phyloP scores from a whole-genome alignment of 2,329 filamentous ascomycete species.

The Cladosporium phlei region DNA sequence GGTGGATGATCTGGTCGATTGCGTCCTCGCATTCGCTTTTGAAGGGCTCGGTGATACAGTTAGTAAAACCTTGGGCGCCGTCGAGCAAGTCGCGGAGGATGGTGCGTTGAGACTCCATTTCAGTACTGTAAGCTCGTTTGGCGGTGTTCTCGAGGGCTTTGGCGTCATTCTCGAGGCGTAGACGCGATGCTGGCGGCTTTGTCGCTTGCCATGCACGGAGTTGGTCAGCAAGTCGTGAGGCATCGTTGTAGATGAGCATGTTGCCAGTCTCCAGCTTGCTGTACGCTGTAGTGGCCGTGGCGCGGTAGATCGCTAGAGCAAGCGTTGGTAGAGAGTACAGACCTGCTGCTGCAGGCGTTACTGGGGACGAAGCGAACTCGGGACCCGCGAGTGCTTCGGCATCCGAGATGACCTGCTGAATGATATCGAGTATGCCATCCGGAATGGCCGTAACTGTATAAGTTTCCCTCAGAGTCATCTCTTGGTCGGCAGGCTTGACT shows the following conservation, averaged over 20 bases:
- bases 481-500: slow-evolving; percentile 26
- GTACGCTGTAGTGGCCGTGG: slow-evolving; percentile 71
- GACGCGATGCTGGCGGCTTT: slow-evolving; percentile 37
- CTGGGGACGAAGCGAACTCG: slow-evolving; percentile 45
- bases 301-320: slow-evolving; percentile 72
- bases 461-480: slow-evolving; percentile 70
- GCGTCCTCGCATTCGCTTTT: slow-evolving; percentile 57
- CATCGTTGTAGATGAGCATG: slow-evolving; percentile 64
- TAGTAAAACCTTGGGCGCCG: slow-evolving; percentile 57
- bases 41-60: slow-evolving; percentile 56
- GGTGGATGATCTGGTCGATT: slow-evolving; percentile 53
- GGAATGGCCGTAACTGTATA: slow-evolving; percentile 89
- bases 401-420: slow-evolving; percentile 48
- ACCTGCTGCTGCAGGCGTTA: slow-evolving; percentile 63
- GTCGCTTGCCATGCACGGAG: slow-evolving; percentile 47
- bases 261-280: slow-evolving; percentile 53
- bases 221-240: slow-evolving; percentile 52
- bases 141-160: slow-evolving; percentile 55
- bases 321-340: slow-evolving; percentile 69
- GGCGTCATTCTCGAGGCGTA: slow-evolving; percentile 51
- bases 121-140: slow-evolving; percentile 56
- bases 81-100: slow-evolving; percentile 60
- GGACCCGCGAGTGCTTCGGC: slow-evolving; percentile 52
- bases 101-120: slow-evolving; percentile 61
- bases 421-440: slow-evolving; percentile 65